Conservation (phyloP, 1,139 yeast species). For the Sugiyamaella novakii region DNA sequence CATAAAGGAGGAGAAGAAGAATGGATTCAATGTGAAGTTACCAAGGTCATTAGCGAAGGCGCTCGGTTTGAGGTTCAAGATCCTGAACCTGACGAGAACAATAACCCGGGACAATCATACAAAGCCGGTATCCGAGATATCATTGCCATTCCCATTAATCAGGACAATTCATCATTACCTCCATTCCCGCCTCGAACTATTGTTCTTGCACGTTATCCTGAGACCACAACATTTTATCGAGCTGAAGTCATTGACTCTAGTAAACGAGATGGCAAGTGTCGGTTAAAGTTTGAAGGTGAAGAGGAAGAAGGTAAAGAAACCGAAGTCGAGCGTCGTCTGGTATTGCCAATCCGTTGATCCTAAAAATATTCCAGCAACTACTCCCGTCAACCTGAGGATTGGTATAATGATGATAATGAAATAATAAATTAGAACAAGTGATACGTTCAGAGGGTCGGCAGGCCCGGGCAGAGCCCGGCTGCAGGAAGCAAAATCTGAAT, state of each 20-base stretch:
- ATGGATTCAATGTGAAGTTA: slow-evolving; percentile 96
- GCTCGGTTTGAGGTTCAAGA: slow-evolving; percentile 78
- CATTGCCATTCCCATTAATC: slow-evolving; percentile 66
- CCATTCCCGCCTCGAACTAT: slow-evolving; percentile 73
- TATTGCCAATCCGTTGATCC: slow-evolving; percentile 53
- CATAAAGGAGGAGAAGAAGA: slow-evolving; percentile 66
- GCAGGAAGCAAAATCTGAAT: not conserved
- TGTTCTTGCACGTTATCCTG: slow-evolving; percentile 94
- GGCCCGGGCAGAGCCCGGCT: not conserved
- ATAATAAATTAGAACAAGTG: too few relatives aligned
- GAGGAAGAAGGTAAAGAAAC: slow-evolving; percentile 96
- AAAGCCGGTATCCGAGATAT: slow-evolving; percentile 81
- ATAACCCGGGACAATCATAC: slow-evolving; percentile 85
- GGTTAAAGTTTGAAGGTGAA: slow-evolving; percentile 91
- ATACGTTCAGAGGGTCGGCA: not conserved
- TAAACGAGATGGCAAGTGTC: slow-evolving; percentile 73
- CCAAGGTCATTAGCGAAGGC: slow-evolving; percentile 75
- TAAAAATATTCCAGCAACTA: too few relatives aligned
- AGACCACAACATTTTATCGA: slow-evolving; percentile 94
- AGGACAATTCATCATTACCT: slow-evolving; percentile 40
- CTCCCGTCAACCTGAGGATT: too few relatives aligned
- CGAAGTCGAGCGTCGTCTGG: slow-evolving; percentile 83
- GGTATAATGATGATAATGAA: too few relatives aligned
- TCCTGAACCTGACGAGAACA: slow-evolving; percentile 95
- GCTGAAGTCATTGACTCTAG: slow-evolving; percentile 81